A percentile compares a stretch with the other conserved stretches of the same genome.
Evolutionary conservation across 169 alveolate genomes (phyloP).

Genomic region (Eimeria necatrix): DNA sequence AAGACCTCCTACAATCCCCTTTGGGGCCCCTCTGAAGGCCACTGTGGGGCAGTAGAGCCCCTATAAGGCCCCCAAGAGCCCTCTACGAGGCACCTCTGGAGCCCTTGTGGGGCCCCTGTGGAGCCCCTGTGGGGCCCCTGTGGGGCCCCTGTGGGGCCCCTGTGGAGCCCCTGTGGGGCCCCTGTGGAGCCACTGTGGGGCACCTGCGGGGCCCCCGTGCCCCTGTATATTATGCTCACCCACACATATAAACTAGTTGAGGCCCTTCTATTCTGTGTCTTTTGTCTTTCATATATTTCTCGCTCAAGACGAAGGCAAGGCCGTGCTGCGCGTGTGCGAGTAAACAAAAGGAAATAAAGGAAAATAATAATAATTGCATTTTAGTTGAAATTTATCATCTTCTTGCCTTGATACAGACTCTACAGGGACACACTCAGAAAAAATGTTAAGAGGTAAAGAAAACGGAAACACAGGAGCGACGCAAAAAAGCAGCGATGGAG

Average conservation of each 20-base stretch:
- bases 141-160: too few species aligned
- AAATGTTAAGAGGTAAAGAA: neutral
- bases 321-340: slow-evolving; percentile 73
- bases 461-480: neutral
- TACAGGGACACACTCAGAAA: neutral
- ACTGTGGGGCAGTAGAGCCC: too few species aligned
- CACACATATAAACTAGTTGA: slow-evolving; percentile 85
- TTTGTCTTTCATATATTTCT: slow-evolving; percentile 82
- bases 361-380: slow-evolving; percentile 50
- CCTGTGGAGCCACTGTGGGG: neutral
- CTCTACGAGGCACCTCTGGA: too few species aligned
- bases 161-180: too few species aligned
- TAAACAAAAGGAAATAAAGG: neutral
- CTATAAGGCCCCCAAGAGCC: too few species aligned
- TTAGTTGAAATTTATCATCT: neutral
- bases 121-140: too few species aligned
- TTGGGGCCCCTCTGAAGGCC: too few species aligned
- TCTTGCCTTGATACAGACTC: neutral
- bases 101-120: too few species aligned
- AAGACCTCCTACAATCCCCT: too few species aligned
- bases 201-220: neutral
- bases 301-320: slow-evolving; percentile 84
- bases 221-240: slow-evolving; percentile 66
- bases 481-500: too few species aligned
- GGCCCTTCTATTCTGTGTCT: slow-evolving; percentile 84